Conservation (phyloP, 805 yeast species). For the Metschnikowia matae region DNA sequence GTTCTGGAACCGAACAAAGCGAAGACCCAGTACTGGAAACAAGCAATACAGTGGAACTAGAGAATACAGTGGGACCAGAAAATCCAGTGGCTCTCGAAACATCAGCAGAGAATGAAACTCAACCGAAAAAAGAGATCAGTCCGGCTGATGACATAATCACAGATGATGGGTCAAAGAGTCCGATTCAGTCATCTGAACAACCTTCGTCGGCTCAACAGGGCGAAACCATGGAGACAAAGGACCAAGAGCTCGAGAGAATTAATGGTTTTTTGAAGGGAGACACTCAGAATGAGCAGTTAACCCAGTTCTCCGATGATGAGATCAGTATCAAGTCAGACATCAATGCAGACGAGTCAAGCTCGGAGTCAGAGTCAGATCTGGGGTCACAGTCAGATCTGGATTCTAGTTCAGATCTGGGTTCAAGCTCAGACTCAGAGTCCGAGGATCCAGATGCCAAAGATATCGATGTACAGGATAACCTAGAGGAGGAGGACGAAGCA, state of each 20-base stretch:
- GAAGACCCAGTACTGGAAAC: no score
- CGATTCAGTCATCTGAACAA: background rate
- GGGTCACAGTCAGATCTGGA: slow-evolving; percentile 5
- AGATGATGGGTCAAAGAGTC: no score
- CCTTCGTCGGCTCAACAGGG: background rate
- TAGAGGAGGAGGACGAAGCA: slow-evolving; percentile 43
- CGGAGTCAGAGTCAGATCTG: background rate
- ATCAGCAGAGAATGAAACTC: no score
- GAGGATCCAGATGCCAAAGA: background rate
- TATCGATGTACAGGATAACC: slow-evolving; percentile 10
- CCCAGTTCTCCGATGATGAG: slow-evolving; percentile 17
- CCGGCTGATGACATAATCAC: no score
- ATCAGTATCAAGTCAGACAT: slow-evolving; percentile 7
- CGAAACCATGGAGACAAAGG: background rate
- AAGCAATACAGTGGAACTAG: background rate
- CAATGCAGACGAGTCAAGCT: background rate
- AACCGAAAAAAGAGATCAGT: background rate
- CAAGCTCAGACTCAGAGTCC: slow-evolving; percentile 10
- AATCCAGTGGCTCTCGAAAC: background rate
- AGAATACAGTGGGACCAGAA: background rate
- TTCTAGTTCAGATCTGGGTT: slow-evolving; percentile 2
- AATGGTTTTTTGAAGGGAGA: slow-evolving; percentile 2
- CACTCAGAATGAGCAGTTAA: slow-evolving; percentile 5
- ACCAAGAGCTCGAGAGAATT: background rate
- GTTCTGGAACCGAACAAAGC: no score